phyloP scores from a whole-genome alignment of 164 flowering plant genomes.

The Santalum album region DNA sequence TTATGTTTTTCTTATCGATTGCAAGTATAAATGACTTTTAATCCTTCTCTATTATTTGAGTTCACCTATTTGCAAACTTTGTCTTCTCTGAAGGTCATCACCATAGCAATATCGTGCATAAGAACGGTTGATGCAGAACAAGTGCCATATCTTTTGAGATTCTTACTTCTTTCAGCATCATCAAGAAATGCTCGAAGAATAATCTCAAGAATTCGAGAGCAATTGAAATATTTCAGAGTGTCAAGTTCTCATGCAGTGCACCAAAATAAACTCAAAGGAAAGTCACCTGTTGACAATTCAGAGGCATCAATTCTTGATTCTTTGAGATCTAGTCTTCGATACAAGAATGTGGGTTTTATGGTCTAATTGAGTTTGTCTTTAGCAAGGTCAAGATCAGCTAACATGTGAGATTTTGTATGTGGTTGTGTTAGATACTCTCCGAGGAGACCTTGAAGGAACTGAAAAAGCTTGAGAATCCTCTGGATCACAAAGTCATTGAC shows the following conservation, averaged over 20 bases:
- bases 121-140: conserved; percentile 58
- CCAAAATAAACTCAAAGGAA: conserved; percentile 55
- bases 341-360: conserved; percentile 48
- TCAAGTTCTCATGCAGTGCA: conserved; percentile 22
- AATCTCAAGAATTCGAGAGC: conserved; percentile 57
- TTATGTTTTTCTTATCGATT: too few species aligned
- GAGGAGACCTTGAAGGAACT: conserved; percentile 67
- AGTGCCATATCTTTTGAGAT: conserved; percentile 69
- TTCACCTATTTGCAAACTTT: background rate
- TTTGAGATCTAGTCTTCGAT: conserved; percentile 60
- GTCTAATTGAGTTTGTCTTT: background rate
- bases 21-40: background rate
- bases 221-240: conserved; percentile 47
- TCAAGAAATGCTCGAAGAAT: conserved; percentile 51
- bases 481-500: conserved; percentile 71
- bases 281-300: conserved; percentile 29
- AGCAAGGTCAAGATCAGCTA: background rate
- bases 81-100: conserved; percentile 38
- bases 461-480: conserved; percentile 43
- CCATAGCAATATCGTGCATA: conserved; percentile 64
- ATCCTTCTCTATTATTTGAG: background rate
- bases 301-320: conserved; percentile 66
- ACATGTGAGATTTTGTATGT: background rate
- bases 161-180: conserved; percentile 62
- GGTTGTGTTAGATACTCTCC: conserved; percentile 40